Evolutionary conservation across 2,329 filamentous ascomycete genomes (phyloP), one percentile per base, ranked within the genome.

Genomic region (Aspergillus candidus): DNA sequence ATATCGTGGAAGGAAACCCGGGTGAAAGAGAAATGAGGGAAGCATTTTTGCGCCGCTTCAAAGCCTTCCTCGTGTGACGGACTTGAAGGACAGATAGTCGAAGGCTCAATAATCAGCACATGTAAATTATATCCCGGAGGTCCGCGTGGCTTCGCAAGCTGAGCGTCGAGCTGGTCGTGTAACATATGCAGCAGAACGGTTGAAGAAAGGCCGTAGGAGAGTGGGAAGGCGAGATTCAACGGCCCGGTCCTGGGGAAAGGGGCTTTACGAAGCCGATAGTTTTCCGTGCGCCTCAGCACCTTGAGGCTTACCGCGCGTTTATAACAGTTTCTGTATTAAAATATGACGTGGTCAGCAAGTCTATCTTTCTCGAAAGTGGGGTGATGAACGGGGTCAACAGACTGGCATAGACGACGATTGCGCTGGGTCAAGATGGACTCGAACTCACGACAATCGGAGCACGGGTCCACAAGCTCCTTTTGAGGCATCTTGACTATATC

Each of bases 161-260:
- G 84, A 42, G 75, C 77, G 52, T 78, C 72, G 36, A 86, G 72
- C 58, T 88, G 86, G 48, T 76, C 71, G 63, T 87, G 78, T 42
- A 97, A 72, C 15, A 94, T 75, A 56, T 91, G 79, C 27, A 94
- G 73, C 35, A 98, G 72, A 11, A 82, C 79, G 11, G 85, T 76
- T 0, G 91, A 97, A 1, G 86, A 93, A 1, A 85, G 72, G 1
- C 93, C 91, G 57, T 88, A 83, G 0, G 90, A 95, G 2, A 96
- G 71, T 5, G 89, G 88, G 14, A 95, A 71, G 13, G 95, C 71
- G 38, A 95, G 78, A 54, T 68, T 78, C 53, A 69, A 71, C 44
- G 69, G 68, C 40, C 68, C 60, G 35, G 69, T 68, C 44, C 67
- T 64, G 15, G 67, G 56, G 7, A 55, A 46, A 40, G 57, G 18